Evolutionary conservation across 1,284 basidiomycete genomes (phyloP).

Genomic region (Mrakiaceae sp.): DNA sequence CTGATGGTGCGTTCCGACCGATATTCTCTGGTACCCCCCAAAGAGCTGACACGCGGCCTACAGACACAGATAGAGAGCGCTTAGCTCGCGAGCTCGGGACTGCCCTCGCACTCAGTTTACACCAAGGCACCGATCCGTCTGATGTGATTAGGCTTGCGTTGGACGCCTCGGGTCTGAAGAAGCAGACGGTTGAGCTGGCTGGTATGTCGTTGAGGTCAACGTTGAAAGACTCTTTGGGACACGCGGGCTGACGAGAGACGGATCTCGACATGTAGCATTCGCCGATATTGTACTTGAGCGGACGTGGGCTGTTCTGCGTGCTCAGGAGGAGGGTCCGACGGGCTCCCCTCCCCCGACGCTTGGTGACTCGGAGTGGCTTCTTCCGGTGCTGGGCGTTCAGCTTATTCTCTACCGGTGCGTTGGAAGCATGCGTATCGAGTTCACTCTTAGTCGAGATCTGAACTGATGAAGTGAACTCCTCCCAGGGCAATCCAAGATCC

Average conservation of each 20-base stretch:
- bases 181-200: background rate
- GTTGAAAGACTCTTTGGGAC: too few relatives aligned
- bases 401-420: background rate
- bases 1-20: background rate
- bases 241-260: too few relatives aligned
- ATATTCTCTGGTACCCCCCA: too few relatives aligned
- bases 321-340: background rate
- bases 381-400: conserved; percentile 1
- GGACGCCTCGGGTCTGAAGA: background rate
- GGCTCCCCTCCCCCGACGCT: background rate
- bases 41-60: too few relatives aligned
- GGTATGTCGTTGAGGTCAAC: background rate
- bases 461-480: too few relatives aligned
- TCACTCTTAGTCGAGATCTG: too few relatives aligned
- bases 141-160: background rate
- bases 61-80: background rate
- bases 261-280: background rate
- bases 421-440: background rate
- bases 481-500: background rate
- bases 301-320: background rate
- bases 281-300: background rate
- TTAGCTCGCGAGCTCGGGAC: background rate
- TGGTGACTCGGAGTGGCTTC: conserved; percentile 4
- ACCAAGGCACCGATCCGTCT: background rate
- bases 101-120: background rate